Evolutionary conservation across 2,329 filamentous ascomycete genomes (phyloP).

Genomic region (Grosmannia penicillata): DNA sequence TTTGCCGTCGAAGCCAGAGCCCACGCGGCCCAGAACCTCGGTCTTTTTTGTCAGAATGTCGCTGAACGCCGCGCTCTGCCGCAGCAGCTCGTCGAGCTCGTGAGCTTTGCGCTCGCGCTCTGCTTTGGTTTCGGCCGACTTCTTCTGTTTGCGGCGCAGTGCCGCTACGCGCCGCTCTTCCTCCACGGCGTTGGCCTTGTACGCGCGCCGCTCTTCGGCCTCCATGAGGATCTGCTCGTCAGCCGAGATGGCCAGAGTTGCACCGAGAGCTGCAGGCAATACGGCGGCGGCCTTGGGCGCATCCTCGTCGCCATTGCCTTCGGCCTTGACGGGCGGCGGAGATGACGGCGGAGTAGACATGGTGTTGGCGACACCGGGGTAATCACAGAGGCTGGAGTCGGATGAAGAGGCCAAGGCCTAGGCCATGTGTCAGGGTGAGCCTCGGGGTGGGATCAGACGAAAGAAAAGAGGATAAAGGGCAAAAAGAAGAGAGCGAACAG

Average conservation of each 20-base stretch:
- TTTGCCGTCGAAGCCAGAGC: conserved; percentile 44
- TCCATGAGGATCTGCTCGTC: conserved; percentile 6
- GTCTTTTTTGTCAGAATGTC: conserved; percentile 51
- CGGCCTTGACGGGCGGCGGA: conserved; percentile 1
- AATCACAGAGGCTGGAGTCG: conserved; percentile 4
- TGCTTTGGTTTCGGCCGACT: conserved; percentile 30
- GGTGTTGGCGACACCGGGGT: not conserved
- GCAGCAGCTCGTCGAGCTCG: conserved; percentile 43
- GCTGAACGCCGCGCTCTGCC: conserved; percentile 44
- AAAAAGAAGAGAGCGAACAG: too few species aligned
- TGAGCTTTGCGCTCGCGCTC: conserved; percentile 43
- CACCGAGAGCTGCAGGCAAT: too few species aligned
- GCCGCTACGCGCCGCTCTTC: conserved; percentile 27
- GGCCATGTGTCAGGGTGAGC: conserved; percentile 1
- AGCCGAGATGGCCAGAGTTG: not conserved
- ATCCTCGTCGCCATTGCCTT: not conserved
- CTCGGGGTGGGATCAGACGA: not conserved
- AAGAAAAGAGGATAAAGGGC: not conserved
- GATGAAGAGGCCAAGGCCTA: conserved; percentile 3
- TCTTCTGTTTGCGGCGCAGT: conserved; percentile 28
- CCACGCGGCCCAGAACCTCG: conserved; percentile 45
- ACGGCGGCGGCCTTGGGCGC: not conserved
- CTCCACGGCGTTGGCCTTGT: conserved; percentile 27
- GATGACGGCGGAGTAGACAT: conserved; percentile 8
- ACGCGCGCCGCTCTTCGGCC: conserved; percentile 31